Evolutionary conservation across 768 basidiomycete genomes (phyloP).

Genomic region (Boletellus ananas): DNA sequence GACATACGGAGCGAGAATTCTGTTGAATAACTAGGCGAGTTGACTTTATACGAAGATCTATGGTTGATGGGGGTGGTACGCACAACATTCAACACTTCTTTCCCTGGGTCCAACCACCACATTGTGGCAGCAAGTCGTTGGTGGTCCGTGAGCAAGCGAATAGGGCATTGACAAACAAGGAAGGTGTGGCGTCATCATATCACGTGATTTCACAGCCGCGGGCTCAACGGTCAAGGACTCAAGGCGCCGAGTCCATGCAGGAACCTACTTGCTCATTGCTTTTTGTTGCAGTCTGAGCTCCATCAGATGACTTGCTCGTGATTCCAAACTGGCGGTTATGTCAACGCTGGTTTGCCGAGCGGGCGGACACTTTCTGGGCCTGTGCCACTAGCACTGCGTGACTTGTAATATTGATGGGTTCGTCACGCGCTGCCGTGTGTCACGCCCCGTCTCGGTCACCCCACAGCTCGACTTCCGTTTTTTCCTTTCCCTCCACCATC

Average conservation of each 20-base stretch:
- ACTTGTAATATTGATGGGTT: background rate
- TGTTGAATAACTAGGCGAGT: conserved; percentile 66
- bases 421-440: conserved; percentile 20
- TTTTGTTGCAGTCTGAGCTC: no score
- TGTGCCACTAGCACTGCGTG: no score
- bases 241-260: no score
- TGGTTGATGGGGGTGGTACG: background rate
- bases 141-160: conserved; percentile 16
- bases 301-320: no score
- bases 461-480: conserved; percentile 22
- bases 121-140: conserved; percentile 36
- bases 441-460: conserved; percentile 25
- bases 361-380: no score
- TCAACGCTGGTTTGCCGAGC: no score
- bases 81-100: conserved; percentile 79
- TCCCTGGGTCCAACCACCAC: conserved; percentile 89
- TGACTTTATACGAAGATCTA: background rate
- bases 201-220: conserved; percentile 19
- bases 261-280: no score
- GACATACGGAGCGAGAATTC: conserved; percentile 91
- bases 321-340: no score
- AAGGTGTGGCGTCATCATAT: conserved; percentile 21
- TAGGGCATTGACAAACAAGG: conserved; percentile 31
- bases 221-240: no score
- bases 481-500: conserved; percentile 29